Conservation (phyloP, 805 yeast species). For the Yamadazyma paraphyllophila region DNA sequence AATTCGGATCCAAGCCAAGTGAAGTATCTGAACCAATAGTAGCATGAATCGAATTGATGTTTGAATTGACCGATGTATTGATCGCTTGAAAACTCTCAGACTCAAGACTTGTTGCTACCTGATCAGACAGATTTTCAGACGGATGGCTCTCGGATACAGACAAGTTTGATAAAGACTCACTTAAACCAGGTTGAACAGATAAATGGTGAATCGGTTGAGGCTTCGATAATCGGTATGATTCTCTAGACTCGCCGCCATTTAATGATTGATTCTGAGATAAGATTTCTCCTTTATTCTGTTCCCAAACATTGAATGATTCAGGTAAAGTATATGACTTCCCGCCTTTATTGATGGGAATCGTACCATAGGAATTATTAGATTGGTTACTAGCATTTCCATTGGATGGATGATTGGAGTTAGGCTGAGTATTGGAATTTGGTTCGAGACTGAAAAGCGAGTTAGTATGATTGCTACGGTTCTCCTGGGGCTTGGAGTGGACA, state of each 20-base stretch:
- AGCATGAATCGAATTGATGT: background rate
- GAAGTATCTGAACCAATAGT: conserved; percentile 4
- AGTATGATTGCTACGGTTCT: background rate
- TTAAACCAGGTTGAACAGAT: conserved; percentile 15
- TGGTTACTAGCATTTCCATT: conserved; percentile 2
- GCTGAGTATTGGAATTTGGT: conserved; percentile 2
- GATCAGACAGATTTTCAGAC: background rate
- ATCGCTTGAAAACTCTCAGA: background rate
- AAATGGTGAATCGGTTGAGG: conserved; percentile 39
- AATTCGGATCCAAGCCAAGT: background rate
- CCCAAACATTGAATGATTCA: conserved; percentile 55
- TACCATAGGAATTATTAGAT: conserved; percentile 1
- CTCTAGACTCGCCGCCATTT: conserved; percentile 15
- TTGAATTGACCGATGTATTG: background rate
- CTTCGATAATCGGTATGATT: conserved; percentile 27
- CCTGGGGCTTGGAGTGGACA: background rate
- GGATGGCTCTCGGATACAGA: background rate
- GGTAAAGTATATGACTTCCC: conserved; percentile 48
- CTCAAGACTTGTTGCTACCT: background rate
- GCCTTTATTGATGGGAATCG: conserved; percentile 37
- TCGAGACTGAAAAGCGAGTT: conserved; percentile 4
- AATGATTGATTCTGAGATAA: background rate
- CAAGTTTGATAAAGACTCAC: background rate
- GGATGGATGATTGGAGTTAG: background rate
- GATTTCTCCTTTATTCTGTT: conserved; percentile 23